phyloP scores from a whole-genome alignment of 495 filamentous ascomycete species.

The Pseudomonodictys pantanalensis region DNA sequence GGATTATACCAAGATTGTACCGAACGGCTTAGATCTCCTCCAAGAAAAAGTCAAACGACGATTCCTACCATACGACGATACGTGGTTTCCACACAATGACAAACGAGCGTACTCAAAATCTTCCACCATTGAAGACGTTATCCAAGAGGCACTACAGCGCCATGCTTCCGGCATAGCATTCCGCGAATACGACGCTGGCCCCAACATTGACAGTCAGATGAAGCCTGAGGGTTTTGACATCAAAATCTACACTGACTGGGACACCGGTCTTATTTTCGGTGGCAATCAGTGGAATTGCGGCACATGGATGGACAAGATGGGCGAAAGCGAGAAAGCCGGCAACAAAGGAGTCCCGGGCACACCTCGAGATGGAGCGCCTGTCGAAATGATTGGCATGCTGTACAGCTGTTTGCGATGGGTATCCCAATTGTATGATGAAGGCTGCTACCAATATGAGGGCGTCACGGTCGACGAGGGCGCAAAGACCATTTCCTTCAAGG shows the following conservation, averaged over 20 bases:
- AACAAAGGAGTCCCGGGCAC: constrained; percentile 96
- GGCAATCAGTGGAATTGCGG: constrained; percentile 94
- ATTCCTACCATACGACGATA: constrained; percentile 95
- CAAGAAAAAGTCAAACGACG: constrained; percentile 74
- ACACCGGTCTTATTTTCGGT: constrained; percentile 87
- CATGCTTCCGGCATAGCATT: constrained; percentile 89
- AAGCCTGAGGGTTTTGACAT: constrained; percentile 86
- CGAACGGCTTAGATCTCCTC: constrained; percentile 71
- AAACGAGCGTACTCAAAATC: constrained; percentile 77
- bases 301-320: constrained; percentile 99
- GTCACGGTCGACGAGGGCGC: constrained; percentile 61
- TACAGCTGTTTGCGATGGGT: constrained; percentile 89
- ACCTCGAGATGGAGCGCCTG: constrained; percentile 88
- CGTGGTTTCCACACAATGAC: constrained; percentile 80
- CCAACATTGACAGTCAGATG: constrained; percentile 88
- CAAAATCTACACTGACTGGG: constrained; percentile 87
- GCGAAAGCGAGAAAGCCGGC: constrained; percentile 86
- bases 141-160: constrained; percentile 88
- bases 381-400: constrained; percentile 89
- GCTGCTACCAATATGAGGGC: constrained; percentile 66
- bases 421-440: constrained; percentile 58
- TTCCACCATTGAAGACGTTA: constrained; percentile 78
- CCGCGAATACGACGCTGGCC: constrained; percentile 90
- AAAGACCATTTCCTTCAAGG: constrained; percentile 64
- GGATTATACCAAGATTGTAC: constrained; percentile 82